Evolutionary conservation across 169 alveolate genomes (phyloP).

Genomic region (Ichthyophthirius multifiliis): DNA sequence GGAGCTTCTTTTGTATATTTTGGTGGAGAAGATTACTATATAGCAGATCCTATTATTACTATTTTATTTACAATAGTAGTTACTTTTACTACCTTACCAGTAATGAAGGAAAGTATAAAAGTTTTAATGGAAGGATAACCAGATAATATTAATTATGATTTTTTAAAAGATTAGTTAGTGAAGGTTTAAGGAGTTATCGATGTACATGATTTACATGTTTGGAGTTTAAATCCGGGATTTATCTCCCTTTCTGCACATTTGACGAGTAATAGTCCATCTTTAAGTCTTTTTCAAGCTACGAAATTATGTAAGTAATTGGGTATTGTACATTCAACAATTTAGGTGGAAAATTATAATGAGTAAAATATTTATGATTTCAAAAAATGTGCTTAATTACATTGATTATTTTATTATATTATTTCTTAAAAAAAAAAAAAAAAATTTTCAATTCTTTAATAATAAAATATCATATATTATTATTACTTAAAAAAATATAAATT

Average conservation of each 20-base stretch:
- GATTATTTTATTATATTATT: no score
- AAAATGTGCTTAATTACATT: neutral
- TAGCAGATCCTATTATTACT: constrained; percentile 54
- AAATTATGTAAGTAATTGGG: constrained; percentile 32
- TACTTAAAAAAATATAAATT: no score
- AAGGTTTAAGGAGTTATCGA: constrained; percentile 47
- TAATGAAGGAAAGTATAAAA: constrained; percentile 14
- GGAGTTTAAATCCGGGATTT: constrained; percentile 47
- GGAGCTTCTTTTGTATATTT: constrained; percentile 62
- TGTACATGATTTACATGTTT: constrained; percentile 57
- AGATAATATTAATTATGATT: constrained; percentile 37
- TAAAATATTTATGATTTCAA: neutral
- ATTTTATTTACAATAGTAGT: constrained; percentile 42
- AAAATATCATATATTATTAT: no score
- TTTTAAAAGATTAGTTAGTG: constrained; percentile 28
- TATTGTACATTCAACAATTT: neutral
- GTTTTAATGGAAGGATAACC: constrained; percentile 42
- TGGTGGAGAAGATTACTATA: constrained; percentile 40
- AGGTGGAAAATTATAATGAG: neutral
- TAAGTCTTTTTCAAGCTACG: constrained; percentile 25
- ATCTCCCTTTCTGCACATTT: constrained; percentile 45
- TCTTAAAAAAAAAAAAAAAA: no score
- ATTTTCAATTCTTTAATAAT: no score
- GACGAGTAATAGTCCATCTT: constrained; percentile 35
- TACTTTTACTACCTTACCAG: constrained; percentile 38